These are phyloP conservation scores for Leccinellum luteum DNA, from an alignment of 768 basidiomycete genomes.

Conservation along the genomic window DNA sequence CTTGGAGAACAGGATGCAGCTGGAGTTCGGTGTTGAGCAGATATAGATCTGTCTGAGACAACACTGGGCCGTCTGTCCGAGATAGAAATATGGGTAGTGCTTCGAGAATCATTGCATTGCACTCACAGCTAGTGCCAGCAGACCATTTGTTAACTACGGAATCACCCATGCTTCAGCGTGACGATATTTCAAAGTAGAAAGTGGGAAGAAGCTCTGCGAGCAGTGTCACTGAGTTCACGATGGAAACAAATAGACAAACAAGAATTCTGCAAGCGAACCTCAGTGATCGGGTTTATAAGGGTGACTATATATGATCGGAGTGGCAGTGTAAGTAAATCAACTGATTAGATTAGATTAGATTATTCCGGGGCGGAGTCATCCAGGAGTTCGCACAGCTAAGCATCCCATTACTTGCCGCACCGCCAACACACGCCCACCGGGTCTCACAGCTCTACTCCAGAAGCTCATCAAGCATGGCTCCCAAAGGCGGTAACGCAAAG, in stretches of 20 bases:
- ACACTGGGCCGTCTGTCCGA: conserved; percentile 44
- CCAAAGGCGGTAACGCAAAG: conserved; percentile 87
- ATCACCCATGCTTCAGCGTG: conserved; percentile 25
- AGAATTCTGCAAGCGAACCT: neutral
- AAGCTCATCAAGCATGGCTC: conserved; percentile 56
- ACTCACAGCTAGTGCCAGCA: conserved; percentile 36
- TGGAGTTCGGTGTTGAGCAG: conserved; percentile 68
- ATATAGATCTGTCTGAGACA: conserved; percentile 80
- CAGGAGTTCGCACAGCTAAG: conserved; percentile 10
- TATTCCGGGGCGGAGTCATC: conserved; percentile 14
- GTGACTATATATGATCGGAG: conserved; percentile 7
- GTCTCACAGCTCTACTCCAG: conserved; percentile 6
- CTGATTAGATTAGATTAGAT: conserved; percentile 21
- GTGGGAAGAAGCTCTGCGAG: neutral
- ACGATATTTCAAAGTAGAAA: neutral
- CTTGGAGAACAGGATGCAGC: conserved; percentile 69
- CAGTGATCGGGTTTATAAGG: conserved; percentile 1
- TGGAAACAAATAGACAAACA: neutral
- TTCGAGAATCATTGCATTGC: neutral
- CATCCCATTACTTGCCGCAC: neutral
- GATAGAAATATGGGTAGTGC: neutral
- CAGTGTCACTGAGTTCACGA: neutral
- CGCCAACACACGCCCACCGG: neutral
- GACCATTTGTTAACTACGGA: conserved; percentile 34
- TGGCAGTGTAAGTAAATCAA: conserved; percentile 20